Percentiles rank a stretch among this genome's conserved stretches.
phyloP scores from a whole-genome alignment of 2,329 filamentous ascomycete species.

The Xylaria sp. region DNA sequence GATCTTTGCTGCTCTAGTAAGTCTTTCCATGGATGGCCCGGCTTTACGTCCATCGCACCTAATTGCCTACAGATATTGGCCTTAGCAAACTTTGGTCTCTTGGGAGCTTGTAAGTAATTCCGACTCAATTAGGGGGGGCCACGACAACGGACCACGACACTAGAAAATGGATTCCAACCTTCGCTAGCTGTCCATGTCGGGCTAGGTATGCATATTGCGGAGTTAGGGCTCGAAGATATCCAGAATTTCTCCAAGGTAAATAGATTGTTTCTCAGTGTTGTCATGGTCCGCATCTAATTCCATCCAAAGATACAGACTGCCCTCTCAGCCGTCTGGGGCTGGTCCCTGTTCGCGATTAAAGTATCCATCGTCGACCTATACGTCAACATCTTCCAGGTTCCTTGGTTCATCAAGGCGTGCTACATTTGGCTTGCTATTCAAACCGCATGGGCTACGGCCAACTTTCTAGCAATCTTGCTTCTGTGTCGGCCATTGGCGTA shows the following conservation, averaged over 20 bases:
- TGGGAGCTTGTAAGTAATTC: not conserved
- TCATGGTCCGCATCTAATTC: too few relatives aligned
- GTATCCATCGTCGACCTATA: not conserved
- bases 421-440: not conserved
- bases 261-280: not conserved
- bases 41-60: not conserved
- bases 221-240: not conserved
- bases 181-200: not conserved
- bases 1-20: not conserved
- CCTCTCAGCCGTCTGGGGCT: not conserved
- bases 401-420: not conserved
- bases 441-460: not conserved
- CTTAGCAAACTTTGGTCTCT: not conserved
- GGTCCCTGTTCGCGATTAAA: not conserved
- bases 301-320: not conserved
- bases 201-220: not conserved
- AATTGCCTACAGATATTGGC: not conserved
- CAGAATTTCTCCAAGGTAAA: not conserved
- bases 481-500: not conserved
- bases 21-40: not conserved
- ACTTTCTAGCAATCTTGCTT: not conserved
- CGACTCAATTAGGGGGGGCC: too few relatives aligned
- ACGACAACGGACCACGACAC: not conserved
- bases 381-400: not conserved
- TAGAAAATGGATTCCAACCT: not conserved